These are phyloP conservation scores for Blastocystis sp. DNA, from an alignment of 352 stramenopile genomes.

Conservation along the genomic window DNA sequence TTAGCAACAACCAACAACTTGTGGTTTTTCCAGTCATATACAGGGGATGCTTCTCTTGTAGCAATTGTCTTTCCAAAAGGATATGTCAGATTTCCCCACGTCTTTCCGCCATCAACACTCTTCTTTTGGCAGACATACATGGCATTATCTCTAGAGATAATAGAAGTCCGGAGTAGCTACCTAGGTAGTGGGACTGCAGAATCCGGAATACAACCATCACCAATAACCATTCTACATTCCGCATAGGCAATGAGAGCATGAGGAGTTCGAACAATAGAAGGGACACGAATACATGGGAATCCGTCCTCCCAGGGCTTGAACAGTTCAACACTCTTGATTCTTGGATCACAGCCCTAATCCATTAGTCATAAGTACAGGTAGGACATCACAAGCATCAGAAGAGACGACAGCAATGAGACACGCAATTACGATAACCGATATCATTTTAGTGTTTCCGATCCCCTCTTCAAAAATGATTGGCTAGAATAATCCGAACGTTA, in stretches of 20 bases:
- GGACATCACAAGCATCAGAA: not conserved
- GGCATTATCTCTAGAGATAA: not conserved
- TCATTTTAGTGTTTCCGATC: slow-evolving; percentile 6
- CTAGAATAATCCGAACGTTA: too few species aligned
- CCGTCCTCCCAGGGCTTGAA: slow-evolving; percentile 38
- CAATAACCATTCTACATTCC: slow-evolving; percentile 25
- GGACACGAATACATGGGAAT: slow-evolving; percentile 21
- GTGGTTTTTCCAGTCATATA: slow-evolving; percentile 2
- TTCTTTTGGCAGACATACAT: slow-evolving; percentile 45
- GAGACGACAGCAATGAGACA: not conserved
- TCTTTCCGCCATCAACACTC: slow-evolving; percentile 10
- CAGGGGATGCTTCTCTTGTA: not conserved
- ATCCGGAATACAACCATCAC: not conserved
- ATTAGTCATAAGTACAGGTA: not conserved
- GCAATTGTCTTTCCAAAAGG: not conserved
- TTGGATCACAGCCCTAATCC: not conserved
- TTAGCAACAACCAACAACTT: slow-evolving; percentile 27
- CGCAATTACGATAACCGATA: not conserved
- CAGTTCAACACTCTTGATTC: slow-evolving; percentile 11
- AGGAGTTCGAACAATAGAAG: slow-evolving; percentile 17
- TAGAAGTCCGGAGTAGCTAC: not conserved
- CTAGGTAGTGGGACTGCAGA: not conserved
- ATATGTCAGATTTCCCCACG: slow-evolving; percentile 3
- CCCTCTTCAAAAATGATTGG: too few species aligned
- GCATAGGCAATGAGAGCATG: slow-evolving; percentile 16